Evolutionary conservation across 2,329 filamentous ascomycete genomes (phyloP).

Genomic region (Cyphellophora europaea): DNA sequence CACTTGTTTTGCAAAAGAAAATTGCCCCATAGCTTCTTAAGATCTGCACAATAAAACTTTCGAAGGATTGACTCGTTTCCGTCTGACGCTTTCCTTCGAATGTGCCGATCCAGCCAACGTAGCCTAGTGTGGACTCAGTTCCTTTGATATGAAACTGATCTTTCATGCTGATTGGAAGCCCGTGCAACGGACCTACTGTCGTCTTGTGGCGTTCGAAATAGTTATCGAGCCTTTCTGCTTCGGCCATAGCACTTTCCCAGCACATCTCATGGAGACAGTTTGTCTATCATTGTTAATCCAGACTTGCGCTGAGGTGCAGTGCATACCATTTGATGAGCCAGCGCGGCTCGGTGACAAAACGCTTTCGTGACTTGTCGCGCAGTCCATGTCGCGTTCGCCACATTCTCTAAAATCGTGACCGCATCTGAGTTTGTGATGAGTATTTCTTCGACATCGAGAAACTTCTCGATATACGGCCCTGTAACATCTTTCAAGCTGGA

Average conservation of each 20-base stretch:
- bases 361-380: conserved; percentile 40
- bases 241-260: conserved; percentile 40
- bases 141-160: conserved; percentile 38
- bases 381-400: conserved; percentile 25
- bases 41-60: background rate
- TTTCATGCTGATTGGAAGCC: conserved; percentile 47
- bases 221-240: conserved; percentile 38
- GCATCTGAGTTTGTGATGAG: too few species aligned
- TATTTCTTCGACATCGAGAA: too few species aligned
- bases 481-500: too few species aligned
- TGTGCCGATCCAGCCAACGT: conserved; percentile 47
- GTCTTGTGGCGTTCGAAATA: conserved; percentile 18
- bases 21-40: conserved; percentile 44
- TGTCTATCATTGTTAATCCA: too few species aligned
- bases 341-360: conserved; percentile 40
- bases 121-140: conserved; percentile 5
- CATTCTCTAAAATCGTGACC: too few species aligned
- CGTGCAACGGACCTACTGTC: conserved; percentile 50
- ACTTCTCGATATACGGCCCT: too few species aligned
- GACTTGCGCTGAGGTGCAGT: too few species aligned
- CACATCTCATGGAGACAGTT: conserved; percentile 44
- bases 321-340: conserved; percentile 24
- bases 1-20: conserved; percentile 46
- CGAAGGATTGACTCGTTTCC: background rate
- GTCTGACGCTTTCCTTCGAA: conserved; percentile 38